Evolutionary conservation across 768 basidiomycete species (phyloP), one percentile per base, ranked within the genome.

Genomic region (Lactifluus rugatus): DNA sequence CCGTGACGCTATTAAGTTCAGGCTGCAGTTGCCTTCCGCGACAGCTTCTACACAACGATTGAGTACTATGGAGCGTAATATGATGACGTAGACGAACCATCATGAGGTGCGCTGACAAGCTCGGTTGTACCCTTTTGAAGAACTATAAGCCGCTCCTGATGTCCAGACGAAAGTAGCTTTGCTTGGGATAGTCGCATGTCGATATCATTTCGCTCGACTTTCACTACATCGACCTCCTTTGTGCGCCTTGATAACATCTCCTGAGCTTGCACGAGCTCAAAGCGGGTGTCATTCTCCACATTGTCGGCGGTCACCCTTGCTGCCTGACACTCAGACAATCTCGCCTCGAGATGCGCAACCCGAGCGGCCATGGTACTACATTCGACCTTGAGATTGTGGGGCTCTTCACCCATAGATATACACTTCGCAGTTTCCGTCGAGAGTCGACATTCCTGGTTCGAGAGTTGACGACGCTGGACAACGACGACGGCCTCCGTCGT

Each of bases 401-500:
- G n/a, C n/a, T n/a, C n/a, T n/a, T n/a, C n/a, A 45, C 31, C 11
- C 17, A 53, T 41, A 46, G 52, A 50, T 21, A 32, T 17, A 25
- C 37, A 36, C 42, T 25, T 51, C 13, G 48, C 44, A 6, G 44
- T 45, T 31, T 44, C 41, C 17, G 23, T 32, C 21, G 42, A 42
- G n/a, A 42, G 48, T 11, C 16, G 42, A 14, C 4, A 25, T 31
- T 51, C 11, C 44, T 52, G 56, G 3, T 25, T 25, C 6, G 45
- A 37, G 26, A 57, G 36, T 17, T 41, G 56, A 57, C 36, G 50
- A 16, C 34, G 50, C 50, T 39, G 56, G 17, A 57, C n/a, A 7
- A 52, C 45, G 28, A 52, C 50, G 14, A 52, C 44, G 9, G 49
- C 56, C 56, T 57, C 49, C 19, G 56, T 57, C 17, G 48, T 31